These are phyloP conservation scores for Paecilomyces variotii DNA, from an alignment of 2,329 filamentous ascomycete species.

Conservation along the genomic window DNA sequence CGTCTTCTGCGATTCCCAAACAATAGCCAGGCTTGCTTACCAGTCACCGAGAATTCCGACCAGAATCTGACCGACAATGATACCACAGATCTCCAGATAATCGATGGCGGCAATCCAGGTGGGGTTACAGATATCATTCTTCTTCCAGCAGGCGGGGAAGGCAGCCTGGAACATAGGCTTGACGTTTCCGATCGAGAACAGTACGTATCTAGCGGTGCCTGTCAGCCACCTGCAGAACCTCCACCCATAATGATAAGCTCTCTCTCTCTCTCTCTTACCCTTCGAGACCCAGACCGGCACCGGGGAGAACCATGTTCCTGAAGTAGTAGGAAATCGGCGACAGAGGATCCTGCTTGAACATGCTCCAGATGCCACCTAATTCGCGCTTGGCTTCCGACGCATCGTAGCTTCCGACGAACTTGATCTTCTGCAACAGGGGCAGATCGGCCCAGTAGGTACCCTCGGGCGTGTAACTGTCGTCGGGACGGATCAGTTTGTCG, in stretches of 20 bases:
- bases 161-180: constrained; percentile 68
- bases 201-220: constrained; percentile 58
- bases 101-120: constrained; percentile 80
- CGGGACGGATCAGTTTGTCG: constrained; percentile 71
- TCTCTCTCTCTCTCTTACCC: no score
- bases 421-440: constrained; percentile 58
- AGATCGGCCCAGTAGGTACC: constrained; percentile 94
- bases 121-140: constrained; percentile 57
- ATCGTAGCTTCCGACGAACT: constrained; percentile 71
- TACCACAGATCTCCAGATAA: constrained; percentile 88
- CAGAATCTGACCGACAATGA: constrained; percentile 84
- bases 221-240: not conserved
- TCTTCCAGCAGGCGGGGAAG: constrained; percentile 73
- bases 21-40: constrained; percentile 24
- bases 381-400: constrained; percentile 62
- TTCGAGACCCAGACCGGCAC: constrained; percentile 85
- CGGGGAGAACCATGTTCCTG: constrained; percentile 82
- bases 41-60: constrained; percentile 75
- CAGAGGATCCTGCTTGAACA: constrained; percentile 81
- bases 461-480: constrained; percentile 75
- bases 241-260: not conserved
- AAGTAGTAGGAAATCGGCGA: constrained; percentile 81
- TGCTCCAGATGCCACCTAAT: constrained; percentile 57
- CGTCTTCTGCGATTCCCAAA: constrained; percentile 12
- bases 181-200: constrained; percentile 94